Percentiles rank a stretch among this genome's conserved stretches.
These are phyloP conservation scores for Solanum peruvianum DNA, from an alignment of 257 asterid species.

Conservation along the genomic window DNA sequence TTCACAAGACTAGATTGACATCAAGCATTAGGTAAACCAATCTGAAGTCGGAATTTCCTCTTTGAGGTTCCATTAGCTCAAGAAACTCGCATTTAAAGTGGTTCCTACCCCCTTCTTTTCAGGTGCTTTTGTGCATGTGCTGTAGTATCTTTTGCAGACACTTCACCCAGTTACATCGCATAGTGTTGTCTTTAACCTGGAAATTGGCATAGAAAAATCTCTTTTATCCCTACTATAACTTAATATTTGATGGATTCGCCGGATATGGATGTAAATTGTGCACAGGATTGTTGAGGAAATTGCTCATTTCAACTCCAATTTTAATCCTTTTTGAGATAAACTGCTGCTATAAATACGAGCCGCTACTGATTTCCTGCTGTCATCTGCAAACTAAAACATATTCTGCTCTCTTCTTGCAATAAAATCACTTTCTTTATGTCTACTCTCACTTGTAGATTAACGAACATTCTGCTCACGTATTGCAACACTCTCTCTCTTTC, in stretches of 20 bases:
- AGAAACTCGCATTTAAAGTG: neutral
- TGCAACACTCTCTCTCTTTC: neutral
- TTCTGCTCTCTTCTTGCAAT: neutral
- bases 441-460: neutral
- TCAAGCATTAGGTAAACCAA: neutral
- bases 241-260: neutral
- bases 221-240: neutral
- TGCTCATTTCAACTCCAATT: neutral
- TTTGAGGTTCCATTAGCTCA: neutral
- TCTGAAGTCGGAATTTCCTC: neutral
- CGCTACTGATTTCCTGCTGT: neutral
- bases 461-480: neutral
- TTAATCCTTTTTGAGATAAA: neutral
- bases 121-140: neutral
- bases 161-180: neutral
- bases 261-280: neutral
- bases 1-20: neutral
- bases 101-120: neutral
- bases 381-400: neutral
- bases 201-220: neutral
- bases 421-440: neutral
- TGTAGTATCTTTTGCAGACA: neutral
- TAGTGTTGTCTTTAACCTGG: neutral
- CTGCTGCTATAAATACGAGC: neutral
- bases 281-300: neutral